Evolutionary conservation across 1,284 basidiomycete genomes (phyloP).

Genomic region (Puccinia triticina): DNA sequence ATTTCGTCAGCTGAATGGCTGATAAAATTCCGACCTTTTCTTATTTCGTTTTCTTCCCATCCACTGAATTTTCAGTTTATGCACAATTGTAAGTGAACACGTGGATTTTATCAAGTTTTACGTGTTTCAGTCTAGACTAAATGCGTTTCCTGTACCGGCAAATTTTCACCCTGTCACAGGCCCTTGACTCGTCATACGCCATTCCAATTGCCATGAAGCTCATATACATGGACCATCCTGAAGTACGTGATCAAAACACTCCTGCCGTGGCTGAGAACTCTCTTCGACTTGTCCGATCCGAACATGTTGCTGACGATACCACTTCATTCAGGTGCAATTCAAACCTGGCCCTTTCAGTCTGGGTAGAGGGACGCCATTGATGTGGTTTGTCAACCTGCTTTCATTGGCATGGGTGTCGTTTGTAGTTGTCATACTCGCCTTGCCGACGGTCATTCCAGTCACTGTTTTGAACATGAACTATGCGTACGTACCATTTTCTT

Average conservation of each 20-base stretch:
- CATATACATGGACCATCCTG: conserved; percentile 75
- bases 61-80: neutral
- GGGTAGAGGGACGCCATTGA: conserved; percentile 70
- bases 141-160: neutral
- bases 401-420: conserved; percentile 74
- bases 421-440: conserved; percentile 71
- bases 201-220: conserved; percentile 69
- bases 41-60: neutral
- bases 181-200: conserved; percentile 66
- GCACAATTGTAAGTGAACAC: conserved; percentile 39
- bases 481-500: conserved; percentile 64
- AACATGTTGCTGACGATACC: neutral
- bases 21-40: neutral
- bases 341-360: conserved; percentile 87
- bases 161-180: conserved; percentile 12
- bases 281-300: neutral
- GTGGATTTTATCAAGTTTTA: too few relatives aligned
- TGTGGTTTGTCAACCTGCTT: conserved; percentile 68
- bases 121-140: conserved; percentile 54
- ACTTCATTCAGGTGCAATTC: conserved; percentile 62
- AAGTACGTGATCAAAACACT: conserved; percentile 63
- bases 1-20: neutral
- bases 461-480: conserved; percentile 76
- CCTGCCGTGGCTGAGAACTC: neutral
- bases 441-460: conserved; percentile 74